These are phyloP conservation scores for Harringtonia aguacate DNA, from an alignment of 2,329 filamentous ascomycete genomes.

Conservation along the genomic window DNA sequence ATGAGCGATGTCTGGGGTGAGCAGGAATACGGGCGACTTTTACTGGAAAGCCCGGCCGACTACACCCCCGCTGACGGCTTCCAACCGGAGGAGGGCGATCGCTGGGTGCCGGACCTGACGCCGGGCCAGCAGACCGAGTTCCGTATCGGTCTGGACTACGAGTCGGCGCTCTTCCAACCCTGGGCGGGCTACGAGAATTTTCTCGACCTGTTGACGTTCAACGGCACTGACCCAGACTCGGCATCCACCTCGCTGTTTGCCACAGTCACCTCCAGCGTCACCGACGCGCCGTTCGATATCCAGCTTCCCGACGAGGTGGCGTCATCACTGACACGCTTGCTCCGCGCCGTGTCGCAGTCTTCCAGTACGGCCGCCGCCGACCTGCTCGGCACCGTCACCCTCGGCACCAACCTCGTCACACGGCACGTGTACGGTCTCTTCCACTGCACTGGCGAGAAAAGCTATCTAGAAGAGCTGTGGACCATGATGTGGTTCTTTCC, in stretches of 20 bases:
- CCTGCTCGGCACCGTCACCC: background rate
- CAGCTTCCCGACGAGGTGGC: background rate
- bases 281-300: background rate
- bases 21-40: conserved; percentile 4
- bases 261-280: background rate
- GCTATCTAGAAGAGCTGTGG: conserved; percentile 5
- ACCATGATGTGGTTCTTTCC: conserved; percentile 2
- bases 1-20: conserved; percentile 4
- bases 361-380: background rate
- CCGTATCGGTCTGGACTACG: conserved; percentile 4
- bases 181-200: conserved; percentile 4
- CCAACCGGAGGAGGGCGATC: background rate
- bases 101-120: background rate
- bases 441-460: conserved; percentile 6
- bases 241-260: too few species aligned
- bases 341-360: background rate
- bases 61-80: background rate
- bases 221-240: background rate
- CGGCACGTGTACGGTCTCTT: conserved; percentile 2
- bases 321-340: background rate
- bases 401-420: conserved; percentile 5
- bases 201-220: background rate
- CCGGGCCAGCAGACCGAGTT: conserved; percentile 1
- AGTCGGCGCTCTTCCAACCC: conserved; percentile 2
- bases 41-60: background rate